A percentile compares a stretch with the other conserved stretches of the same genome.
Conservation (phyloP, 768 basidiomycete genomes). For the Russula emetica region DNA sequence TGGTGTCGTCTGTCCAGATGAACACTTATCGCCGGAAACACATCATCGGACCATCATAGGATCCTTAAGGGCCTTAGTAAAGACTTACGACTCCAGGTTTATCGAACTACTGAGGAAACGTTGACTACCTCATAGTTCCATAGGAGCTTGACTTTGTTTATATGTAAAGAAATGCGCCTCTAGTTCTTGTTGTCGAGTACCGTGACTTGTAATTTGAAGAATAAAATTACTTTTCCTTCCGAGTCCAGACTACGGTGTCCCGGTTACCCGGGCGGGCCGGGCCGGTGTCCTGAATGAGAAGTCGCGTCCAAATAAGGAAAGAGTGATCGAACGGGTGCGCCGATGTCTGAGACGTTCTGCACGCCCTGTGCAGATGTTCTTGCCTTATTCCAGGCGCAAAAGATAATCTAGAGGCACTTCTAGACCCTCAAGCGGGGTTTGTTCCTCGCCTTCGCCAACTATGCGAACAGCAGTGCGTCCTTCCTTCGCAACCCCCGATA, state of each 20-base stretch:
- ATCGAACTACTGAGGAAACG: background rate
- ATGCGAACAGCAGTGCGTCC: slow-evolving; percentile 55
- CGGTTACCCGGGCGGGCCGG: too few relatives aligned
- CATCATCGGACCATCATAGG: slow-evolving; percentile 7
- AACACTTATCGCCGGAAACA: background rate
- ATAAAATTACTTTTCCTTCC: too few relatives aligned
- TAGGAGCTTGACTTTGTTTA: background rate
- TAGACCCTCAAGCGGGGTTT: slow-evolving; percentile 65
- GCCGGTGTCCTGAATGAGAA: background rate
- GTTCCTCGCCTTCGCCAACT: slow-evolving; percentile 56
- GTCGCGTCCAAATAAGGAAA: background rate
- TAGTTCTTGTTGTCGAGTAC: background rate
- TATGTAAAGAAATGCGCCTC: background rate
- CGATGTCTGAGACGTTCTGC: slow-evolving; percentile 54
- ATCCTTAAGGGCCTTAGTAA: background rate
- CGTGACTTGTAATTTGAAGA: too few relatives aligned
- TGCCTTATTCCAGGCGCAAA: slow-evolving; percentile 49
- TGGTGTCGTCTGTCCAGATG: background rate
- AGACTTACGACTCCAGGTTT: background rate
- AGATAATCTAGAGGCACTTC: slow-evolving; percentile 54
- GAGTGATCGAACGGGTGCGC: background rate
- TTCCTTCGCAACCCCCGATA: background rate
- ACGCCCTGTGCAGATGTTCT: slow-evolving; percentile 65
- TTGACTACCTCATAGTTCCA: background rate
- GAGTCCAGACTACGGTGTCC: background rate